Evolutionary conservation across 2,329 filamentous ascomycete species (phyloP), one percentile per base, ranked within the genome.

Genomic region (Sordariomycetes sp.): DNA sequence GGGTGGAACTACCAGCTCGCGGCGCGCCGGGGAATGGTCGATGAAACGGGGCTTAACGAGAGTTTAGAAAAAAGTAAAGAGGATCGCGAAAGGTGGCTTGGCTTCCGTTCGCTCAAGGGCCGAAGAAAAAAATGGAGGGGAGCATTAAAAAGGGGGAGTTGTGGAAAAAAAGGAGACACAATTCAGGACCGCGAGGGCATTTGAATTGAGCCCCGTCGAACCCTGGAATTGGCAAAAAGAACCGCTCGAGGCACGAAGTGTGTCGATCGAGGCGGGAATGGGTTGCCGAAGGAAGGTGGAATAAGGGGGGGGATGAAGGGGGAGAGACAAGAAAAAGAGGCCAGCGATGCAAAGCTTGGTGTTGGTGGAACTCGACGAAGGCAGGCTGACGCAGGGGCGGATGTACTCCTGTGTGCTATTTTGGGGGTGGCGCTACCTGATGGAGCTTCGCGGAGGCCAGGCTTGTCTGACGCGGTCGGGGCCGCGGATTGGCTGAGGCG

Each of bases 11-110:
- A 20, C n/a, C 43, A 48, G 43, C 11, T 48, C 7, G 46, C 20
- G 46, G 22, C 5, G 10, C 10, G 14, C 48, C 18, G 25, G 11
- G 32, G 35, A 12, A 14, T 22, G 53, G 34, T 35, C 50, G 24
- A 28, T 51, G n/a, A 58, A 58, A 22, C 24, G 48, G 18, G 28
- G 46, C 28, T 54, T 54, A 54, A 55, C 28, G 57, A 59, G 57
- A 59, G 53, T 54, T 22, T 8, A 32, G 28, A 51, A 34, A 55
- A 59, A 34, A 25, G 12, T 20, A 37, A 55, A 54, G 55, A 40
- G 37, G n/a, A 46, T 18, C 16, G 40, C 52, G 32, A 50, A 50
- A 24, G 22, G 12, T 50, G 18, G 46, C n/a, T 11, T 43, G 24
- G 28, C 16, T 18, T n/a, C 25, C 22, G 16, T 32, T 55, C 24